Evolutionary conservation across 2,329 filamentous ascomycete species (phyloP).

Genomic region (Alternaria ethzedia): DNA sequence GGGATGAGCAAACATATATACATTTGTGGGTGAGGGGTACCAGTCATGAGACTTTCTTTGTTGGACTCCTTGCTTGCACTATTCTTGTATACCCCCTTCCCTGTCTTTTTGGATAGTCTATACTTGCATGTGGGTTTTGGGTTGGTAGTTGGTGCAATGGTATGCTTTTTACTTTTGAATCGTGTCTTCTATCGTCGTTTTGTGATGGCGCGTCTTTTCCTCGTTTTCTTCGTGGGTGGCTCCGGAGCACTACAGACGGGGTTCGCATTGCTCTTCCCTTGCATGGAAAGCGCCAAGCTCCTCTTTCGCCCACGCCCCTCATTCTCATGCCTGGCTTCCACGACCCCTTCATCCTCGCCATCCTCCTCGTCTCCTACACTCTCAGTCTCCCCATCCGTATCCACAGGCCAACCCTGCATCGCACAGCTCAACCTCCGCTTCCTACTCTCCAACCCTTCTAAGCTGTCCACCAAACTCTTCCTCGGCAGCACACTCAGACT

Average conservation of each 20-base stretch:
- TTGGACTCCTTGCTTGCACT: neutral
- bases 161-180: neutral
- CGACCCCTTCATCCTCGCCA: neutral
- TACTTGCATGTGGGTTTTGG: neutral
- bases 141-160: neutral
- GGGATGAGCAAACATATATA: constrained; percentile 1
- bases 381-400: neutral
- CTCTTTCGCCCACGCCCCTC: neutral
- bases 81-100: constrained; percentile 3
- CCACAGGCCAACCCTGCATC: neutral
- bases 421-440: neutral
- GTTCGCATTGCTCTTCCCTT: neutral
- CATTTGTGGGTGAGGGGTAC: neutral
- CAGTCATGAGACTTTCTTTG: neutral
- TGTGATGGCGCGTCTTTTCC: neutral
- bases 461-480: neutral
- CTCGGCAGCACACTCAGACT: constrained; percentile 26
- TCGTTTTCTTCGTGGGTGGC: neutral
- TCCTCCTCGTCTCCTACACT: neutral
- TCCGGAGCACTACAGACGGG: neutral
- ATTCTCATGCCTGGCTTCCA: neutral
- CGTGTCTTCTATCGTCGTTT: neutral
- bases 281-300: neutral
- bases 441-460: neutral
- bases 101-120: neutral